phyloP scores from a whole-genome alignment of 176 grass and related monocot species.

The Cenchrus fungigraminus region DNA sequence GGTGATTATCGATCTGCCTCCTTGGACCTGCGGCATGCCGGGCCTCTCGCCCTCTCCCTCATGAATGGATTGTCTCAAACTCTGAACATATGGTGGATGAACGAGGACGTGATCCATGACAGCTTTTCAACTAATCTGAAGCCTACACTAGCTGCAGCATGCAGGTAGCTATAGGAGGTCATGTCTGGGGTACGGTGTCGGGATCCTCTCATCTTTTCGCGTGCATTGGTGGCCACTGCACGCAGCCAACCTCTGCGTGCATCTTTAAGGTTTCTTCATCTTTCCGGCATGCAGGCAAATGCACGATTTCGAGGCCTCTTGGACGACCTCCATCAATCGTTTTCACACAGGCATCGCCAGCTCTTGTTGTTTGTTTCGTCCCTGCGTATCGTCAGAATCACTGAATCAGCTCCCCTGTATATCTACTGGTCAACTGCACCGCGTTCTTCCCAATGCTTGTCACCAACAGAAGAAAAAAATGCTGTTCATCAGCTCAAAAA shows the following conservation, averaged over 20 bases:
- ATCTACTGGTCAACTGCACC: not conserved
- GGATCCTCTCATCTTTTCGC: slow-evolving; percentile 18
- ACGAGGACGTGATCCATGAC: slow-evolving; percentile 2
- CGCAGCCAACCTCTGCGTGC: not conserved
- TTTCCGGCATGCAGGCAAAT: slow-evolving; percentile 30
- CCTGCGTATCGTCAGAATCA: not conserved
- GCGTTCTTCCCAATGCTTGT: slow-evolving; percentile 14
- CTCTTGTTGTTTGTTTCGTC: slow-evolving; percentile 1
- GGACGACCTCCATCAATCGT: slow-evolving; percentile 12
- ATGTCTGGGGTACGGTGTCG: not conserved
- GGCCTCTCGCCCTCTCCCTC: not conserved
- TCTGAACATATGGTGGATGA: slow-evolving; percentile 23
- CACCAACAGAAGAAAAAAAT: not conserved
- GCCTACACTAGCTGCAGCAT: slow-evolving; percentile 15
- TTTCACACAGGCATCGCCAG: not conserved
- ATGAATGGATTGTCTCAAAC: slow-evolving; percentile 36
- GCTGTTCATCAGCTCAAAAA: slow-evolving; percentile 11
- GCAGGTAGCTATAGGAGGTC: slow-evolving; percentile 31
- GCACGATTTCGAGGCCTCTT: not conserved
- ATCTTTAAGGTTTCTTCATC: slow-evolving; percentile 21
- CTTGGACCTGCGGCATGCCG: not conserved
- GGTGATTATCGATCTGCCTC: not conserved
- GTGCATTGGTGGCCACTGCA: not conserved
- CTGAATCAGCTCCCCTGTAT: too few species aligned
- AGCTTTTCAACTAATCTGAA: slow-evolving; percentile 20